Percentiles rank a stretch among this genome's conserved stretches.
Evolutionary conservation across 192 early-diverging fungal genomes (phyloP).

Genomic region (Backusella morwellensis): DNA sequence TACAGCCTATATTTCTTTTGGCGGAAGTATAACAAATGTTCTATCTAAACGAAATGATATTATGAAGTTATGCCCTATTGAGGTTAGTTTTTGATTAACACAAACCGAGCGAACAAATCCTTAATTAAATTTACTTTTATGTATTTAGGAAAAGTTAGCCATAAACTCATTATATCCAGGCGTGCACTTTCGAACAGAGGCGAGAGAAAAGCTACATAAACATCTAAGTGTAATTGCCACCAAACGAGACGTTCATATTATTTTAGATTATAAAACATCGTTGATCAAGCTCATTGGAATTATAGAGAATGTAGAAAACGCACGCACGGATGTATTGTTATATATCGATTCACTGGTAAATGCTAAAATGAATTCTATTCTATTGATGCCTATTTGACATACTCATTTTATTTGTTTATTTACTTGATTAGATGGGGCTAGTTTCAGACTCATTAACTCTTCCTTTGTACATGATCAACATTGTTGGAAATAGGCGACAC

Average conservation of each 20-base stretch:
- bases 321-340: slow-evolving; percentile 7
- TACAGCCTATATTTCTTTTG: neutral
- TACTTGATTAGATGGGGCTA: neutral
- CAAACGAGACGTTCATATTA: neutral
- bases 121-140: neutral
- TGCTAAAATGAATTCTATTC: neutral
- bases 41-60: slow-evolving; percentile 1
- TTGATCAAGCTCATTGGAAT: neutral
- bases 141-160: neutral
- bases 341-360: neutral
- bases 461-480: neutral
- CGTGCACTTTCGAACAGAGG: neutral
- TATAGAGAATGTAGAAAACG: neutral
- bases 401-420: neutral
- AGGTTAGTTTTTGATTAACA: neutral
- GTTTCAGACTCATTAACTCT: neutral
- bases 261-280: neutral
- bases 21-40: neutral
- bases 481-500: neutral
- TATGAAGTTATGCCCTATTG: slow-evolving; percentile 1
- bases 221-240: neutral
- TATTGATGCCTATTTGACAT: neutral
- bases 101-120: neutral
- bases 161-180: slow-evolving; percentile 12
- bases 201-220: slow-evolving; percentile 3